Percentiles rank a stretch among this genome's conserved stretches.
phyloP scores from a whole-genome alignment of 2,329 filamentous ascomycete genomes.

The Calonectria fujianensis region DNA sequence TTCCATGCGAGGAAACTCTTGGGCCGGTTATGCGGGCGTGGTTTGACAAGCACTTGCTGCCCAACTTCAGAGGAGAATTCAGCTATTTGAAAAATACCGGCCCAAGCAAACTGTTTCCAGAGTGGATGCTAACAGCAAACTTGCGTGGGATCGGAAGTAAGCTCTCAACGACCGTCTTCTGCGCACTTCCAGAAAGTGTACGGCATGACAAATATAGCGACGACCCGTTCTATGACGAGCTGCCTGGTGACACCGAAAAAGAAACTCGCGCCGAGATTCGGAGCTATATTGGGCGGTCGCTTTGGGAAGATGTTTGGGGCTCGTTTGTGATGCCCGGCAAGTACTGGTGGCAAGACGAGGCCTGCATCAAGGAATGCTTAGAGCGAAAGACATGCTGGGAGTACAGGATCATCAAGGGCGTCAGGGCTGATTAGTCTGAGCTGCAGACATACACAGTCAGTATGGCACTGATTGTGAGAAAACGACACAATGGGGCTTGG shows the following conservation, averaged over 20 bases:
- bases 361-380: constrained; percentile 73
- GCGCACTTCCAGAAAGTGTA: constrained; percentile 63
- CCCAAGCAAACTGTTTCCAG: constrained; percentile 74
- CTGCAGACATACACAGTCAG: constrained; percentile 39
- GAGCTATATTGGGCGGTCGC: constrained; percentile 71
- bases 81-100: constrained; percentile 69
- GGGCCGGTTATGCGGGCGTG: constrained; percentile 76
- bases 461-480: not conserved
- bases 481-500: not conserved
- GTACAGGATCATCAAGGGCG: constrained; percentile 73
- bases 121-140: constrained; percentile 74
- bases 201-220: constrained; percentile 46
- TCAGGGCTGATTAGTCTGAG: constrained; percentile 62
- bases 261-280: constrained; percentile 68
- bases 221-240: constrained; percentile 51
- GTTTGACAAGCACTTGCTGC: constrained; percentile 76
- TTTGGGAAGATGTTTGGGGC: constrained; percentile 79
- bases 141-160: constrained; percentile 69
- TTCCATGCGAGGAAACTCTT: constrained; percentile 72
- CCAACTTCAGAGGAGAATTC: constrained; percentile 75
- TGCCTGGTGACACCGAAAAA: constrained; percentile 55
- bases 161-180: constrained; percentile 69
- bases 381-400: constrained; percentile 75
- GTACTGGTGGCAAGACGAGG: constrained; percentile 79
- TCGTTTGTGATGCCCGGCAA: constrained; percentile 66